These are phyloP conservation scores for Penicillium janthinellum DNA, from an alignment of 2,329 filamentous ascomycete genomes.

Conservation along the genomic window DNA sequence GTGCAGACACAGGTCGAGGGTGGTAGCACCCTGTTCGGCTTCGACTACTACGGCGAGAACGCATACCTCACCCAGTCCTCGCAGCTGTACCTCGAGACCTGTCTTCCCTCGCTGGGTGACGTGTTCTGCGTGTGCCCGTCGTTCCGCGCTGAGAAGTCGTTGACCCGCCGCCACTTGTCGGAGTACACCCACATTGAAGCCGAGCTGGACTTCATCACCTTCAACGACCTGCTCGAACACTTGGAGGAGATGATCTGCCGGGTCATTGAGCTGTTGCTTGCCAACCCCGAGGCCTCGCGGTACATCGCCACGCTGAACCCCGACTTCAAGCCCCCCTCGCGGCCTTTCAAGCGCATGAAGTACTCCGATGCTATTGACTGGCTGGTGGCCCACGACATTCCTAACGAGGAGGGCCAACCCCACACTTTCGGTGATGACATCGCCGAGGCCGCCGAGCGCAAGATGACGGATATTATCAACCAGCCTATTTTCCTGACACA, in stretches of 20 bases:
- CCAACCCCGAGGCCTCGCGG: conserved; percentile 70
- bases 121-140: conserved; percentile 99
- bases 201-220: conserved; percentile 93
- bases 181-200: conserved; percentile 98
- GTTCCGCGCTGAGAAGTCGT: conserved; percentile 94
- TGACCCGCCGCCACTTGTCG: conserved; percentile 89
- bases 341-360: conserved; percentile 92
- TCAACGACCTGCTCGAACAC: conserved; percentile 83
- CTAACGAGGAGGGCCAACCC: conserved; percentile 86
- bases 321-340: conserved; percentile 75
- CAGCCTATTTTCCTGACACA: conserved; percentile 93
- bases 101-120: conserved; percentile 84
- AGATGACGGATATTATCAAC: conserved; percentile 97
- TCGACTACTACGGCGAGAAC: conserved; percentile 85
- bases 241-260: conserved; percentile 85
- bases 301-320: conserved; percentile 89
- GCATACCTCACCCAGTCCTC: conserved; percentile 96
- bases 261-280: conserved; percentile 76
- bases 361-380: conserved; percentile 94
- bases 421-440: conserved; percentile 97
- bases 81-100: conserved; percentile 96
- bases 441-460: conserved; percentile 92
- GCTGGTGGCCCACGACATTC: conserved; percentile 86
- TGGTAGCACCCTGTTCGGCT: conserved; percentile 84
- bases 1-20: conserved; percentile 96